These are phyloP conservation scores for Tricholoma furcatifolium DNA, from an alignment of 768 basidiomycete genomes.

Conservation along the genomic window DNA sequence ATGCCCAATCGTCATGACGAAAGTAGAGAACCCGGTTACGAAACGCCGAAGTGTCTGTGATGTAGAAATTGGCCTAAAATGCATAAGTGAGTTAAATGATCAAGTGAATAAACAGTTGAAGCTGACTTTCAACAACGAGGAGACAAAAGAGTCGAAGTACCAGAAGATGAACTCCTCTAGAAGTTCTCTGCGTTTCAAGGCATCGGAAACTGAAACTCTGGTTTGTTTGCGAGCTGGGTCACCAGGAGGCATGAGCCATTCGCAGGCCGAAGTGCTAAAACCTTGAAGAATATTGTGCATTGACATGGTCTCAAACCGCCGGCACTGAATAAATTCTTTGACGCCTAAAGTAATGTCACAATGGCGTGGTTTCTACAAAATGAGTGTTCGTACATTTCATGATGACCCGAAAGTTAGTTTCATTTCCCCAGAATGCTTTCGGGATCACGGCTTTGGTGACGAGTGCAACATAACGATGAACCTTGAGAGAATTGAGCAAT, in stretches of 20 bases:
- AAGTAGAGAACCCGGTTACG: conserved; percentile 87
- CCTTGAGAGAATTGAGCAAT: conserved; percentile 38
- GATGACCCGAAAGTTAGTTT: conserved; percentile 59
- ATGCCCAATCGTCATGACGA: conserved; percentile 92
- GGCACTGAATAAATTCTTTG: conserved; percentile 66
- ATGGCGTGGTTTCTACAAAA: background rate
- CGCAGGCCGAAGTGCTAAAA: conserved; percentile 71
- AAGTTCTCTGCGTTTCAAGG: conserved; percentile 74
- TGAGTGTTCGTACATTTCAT: conserved; percentile 45
- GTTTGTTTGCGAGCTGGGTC: conserved; percentile 34
- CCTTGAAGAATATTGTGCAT: conserved; percentile 78
- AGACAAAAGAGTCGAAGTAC: conserved; percentile 87
- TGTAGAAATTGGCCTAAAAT: conserved; percentile 84
- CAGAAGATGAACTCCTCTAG: conserved; percentile 90
- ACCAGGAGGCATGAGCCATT: conserved; percentile 67
- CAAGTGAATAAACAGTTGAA: conserved; percentile 15
- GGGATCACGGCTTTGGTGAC: conserved; percentile 74
- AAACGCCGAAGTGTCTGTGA: conserved; percentile 88
- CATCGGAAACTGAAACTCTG: conserved; percentile 63
- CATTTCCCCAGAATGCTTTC: conserved; percentile 74
- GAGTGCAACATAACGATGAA: conserved; percentile 62
- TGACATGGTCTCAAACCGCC: conserved; percentile 80
- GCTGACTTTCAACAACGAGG: conserved; percentile 72
- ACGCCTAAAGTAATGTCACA: conserved; percentile 46
- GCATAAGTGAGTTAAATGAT: background rate